phyloP scores from a whole-genome alignment of 768 basidiomycete species.

The Dictyophora rubrovolvata region DNA sequence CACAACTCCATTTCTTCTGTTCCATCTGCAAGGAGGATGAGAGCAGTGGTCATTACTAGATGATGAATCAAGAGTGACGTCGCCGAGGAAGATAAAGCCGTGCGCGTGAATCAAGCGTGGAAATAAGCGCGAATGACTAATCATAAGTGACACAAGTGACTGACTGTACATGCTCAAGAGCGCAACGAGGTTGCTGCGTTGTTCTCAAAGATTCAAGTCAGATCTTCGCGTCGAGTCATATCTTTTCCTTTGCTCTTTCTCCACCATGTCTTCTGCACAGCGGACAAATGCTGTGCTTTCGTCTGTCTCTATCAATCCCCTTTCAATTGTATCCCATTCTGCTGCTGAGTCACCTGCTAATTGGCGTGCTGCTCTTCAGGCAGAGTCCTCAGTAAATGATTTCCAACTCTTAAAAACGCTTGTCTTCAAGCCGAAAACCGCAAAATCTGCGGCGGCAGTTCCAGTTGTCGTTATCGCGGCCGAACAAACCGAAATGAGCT shows the following conservation, averaged over 20 bases:
- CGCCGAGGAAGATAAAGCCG: too few species aligned
- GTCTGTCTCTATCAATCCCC: constrained; percentile 44
- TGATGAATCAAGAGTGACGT: not conserved
- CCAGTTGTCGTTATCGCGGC: constrained; percentile 82
- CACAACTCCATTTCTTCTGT: constrained; percentile 90
- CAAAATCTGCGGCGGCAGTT: constrained; percentile 75
- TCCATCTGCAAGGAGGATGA: constrained; percentile 69
- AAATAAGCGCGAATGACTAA: not conserved
- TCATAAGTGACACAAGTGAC: not conserved
- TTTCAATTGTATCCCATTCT: constrained; percentile 43
- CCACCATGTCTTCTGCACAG: not conserved
- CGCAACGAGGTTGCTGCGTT: not conserved
- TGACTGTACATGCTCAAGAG: not conserved
- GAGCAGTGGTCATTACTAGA: constrained; percentile 34
- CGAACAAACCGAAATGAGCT: constrained; percentile 77
- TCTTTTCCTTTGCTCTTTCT: not conserved
- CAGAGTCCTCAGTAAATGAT: constrained; percentile 24
- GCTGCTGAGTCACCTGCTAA: constrained; percentile 57
- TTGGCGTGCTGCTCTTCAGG: constrained; percentile 65
- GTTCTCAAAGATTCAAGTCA: not conserved
- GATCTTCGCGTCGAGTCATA: not conserved
- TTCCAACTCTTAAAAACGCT: constrained; percentile 80
- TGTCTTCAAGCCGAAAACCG: constrained; percentile 93
- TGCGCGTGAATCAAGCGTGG: not conserved
- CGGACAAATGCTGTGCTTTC: not conserved